Base-by-base conservation (phyloP, 2,329 filamentous ascomycete genomes). In the Penicillium sp. region DNA sequence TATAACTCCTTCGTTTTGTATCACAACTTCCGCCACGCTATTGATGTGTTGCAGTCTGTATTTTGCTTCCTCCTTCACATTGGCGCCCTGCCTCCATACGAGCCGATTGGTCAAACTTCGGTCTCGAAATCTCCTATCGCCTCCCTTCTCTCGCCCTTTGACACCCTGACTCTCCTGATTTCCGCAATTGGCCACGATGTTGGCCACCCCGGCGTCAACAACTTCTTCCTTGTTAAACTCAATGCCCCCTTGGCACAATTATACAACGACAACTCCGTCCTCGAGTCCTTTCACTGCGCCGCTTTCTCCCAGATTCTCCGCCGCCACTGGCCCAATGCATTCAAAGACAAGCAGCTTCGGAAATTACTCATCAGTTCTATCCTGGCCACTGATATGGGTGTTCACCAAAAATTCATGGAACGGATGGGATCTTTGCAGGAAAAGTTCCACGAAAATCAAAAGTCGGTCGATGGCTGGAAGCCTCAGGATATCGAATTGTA, bases 171-270 rank as follows among this genome's bases (percentile, higher is more conserved):
- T 0, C 81, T 99, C 2, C 81, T 99, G 39, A 88, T 97, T 59
- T 93, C 93, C 7, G 94, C 94, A n/a, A 95, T 99, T 65, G 94
- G 94, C 34, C 94, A 99, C 63, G 94, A 99, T 69, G 94, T 97
- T 32, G 94, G 94, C 18, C 94, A 99, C 68, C 94, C 94, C 0
- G 94, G 94, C 49, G 94, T 99, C 65, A 99, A 97, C 76, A 99
- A 99, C 69, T 91, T 93, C 24, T 99, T 99, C 68, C 79, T 99
- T 4, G 86, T 96, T 15, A 91, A 90, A 26, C 82, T 97, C 26
- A 96, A 97, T 68, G 90, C 94, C 15, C 93, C 94, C 1, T 78
- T 99, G 23, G 94, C 94, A 10, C 92, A 97, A 70, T 80, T 97
- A 12, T 99, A 97, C 77, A 97, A 97, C 67, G 94, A 99, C 71